Conservation (phyloP, 2,329 filamentous ascomycete genomes). For the Calonectria honghensis region DNA sequence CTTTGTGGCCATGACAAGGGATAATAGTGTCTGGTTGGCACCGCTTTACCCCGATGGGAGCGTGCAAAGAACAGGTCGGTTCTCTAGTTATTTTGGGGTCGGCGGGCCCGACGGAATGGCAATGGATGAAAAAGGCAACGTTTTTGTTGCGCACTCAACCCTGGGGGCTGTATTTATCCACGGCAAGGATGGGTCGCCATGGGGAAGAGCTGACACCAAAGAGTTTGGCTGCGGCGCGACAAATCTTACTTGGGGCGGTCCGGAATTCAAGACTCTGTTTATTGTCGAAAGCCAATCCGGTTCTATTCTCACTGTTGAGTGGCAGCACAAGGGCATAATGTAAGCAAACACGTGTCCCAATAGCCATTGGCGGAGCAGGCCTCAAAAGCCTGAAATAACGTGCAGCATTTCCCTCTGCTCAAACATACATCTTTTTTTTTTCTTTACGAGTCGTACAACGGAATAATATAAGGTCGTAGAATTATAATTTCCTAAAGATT, state of each 20-base stretch:
- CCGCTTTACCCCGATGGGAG: constrained; percentile 41
- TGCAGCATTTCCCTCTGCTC: too few relatives aligned
- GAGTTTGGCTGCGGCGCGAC: constrained; percentile 2
- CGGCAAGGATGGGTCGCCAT: constrained; percentile 11
- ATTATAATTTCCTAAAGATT: too few relatives aligned
- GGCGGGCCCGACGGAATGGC: constrained; percentile 41
- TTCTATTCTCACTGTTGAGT: neutral
- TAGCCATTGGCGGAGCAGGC: neutral
- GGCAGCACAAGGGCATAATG: constrained; percentile 7
- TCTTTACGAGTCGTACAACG: too few relatives aligned
- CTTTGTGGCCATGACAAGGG: constrained; percentile 42
- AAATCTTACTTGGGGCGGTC: constrained; percentile 21
- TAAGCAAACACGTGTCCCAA: neutral
- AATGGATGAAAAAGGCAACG: constrained; percentile 38
- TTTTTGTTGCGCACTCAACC: constrained; percentile 42
- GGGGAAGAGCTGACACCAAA: neutral
- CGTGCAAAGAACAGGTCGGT: constrained; percentile 40
- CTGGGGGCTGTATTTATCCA: constrained; percentile 38
- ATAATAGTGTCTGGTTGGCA: constrained; percentile 41
- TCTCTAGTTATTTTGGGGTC: constrained; percentile 35
- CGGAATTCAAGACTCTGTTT: neutral
- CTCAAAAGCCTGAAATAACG: too few relatives aligned
- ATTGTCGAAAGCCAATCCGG: constrained; percentile 27
- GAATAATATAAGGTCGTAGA: too few relatives aligned
- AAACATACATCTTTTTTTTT: too few relatives aligned